A percentile compares a stretch with the other conserved stretches of the same genome.
These are phyloP conservation scores for Alternaria panax DNA, from an alignment of 2,329 filamentous ascomycete species.

Conservation along the genomic window DNA sequence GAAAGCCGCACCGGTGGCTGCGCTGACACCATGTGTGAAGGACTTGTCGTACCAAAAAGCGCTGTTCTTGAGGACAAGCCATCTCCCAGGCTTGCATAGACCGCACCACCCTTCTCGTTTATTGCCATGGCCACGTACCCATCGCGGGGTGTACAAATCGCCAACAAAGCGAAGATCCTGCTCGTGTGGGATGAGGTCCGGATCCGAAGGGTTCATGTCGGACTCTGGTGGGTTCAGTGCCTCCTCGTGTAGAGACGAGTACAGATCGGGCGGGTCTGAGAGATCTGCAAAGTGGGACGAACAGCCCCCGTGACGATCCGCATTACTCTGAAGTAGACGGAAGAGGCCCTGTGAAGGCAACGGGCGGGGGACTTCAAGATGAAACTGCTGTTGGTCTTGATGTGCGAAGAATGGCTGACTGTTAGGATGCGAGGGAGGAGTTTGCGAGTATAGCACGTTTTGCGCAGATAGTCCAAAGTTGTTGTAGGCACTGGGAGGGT, in stretches of 20 bases:
- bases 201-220: slow-evolving; percentile 81
- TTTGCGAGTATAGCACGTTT: slow-evolving; percentile 49
- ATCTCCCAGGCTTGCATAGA: slow-evolving; percentile 83
- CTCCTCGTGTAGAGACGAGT: slow-evolving; percentile 76
- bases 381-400: slow-evolving; percentile 59
- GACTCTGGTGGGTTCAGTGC: slow-evolving; percentile 76
- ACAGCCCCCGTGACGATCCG: slow-evolving; percentile 70
- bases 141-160: slow-evolving; percentile 82
- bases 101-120: slow-evolving; percentile 91
- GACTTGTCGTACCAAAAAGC: slow-evolving; percentile 95
- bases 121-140: slow-evolving; percentile 85
- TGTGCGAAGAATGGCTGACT: slow-evolving; percentile 55
- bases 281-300: slow-evolving; percentile 73
- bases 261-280: slow-evolving; percentile 78
- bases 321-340: slow-evolving; percentile 77
- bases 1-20: slow-evolving; percentile 79
- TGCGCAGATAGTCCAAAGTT: slow-evolving; percentile 44
- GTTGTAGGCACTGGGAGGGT: slow-evolving; percentile 42
- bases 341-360: slow-evolving; percentile 74
- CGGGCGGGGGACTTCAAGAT: slow-evolving; percentile 63
- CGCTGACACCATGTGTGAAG: slow-evolving; percentile 86
- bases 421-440: slow-evolving; percentile 63
- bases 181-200: slow-evolving; percentile 77
- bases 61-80: slow-evolving; percentile 88
- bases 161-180: slow-evolving; percentile 77